Evolutionary conservation across 2,329 filamentous ascomycete genomes (phyloP), one percentile per base, ranked within the genome.

Genomic region (Monilinia laxa): DNA sequence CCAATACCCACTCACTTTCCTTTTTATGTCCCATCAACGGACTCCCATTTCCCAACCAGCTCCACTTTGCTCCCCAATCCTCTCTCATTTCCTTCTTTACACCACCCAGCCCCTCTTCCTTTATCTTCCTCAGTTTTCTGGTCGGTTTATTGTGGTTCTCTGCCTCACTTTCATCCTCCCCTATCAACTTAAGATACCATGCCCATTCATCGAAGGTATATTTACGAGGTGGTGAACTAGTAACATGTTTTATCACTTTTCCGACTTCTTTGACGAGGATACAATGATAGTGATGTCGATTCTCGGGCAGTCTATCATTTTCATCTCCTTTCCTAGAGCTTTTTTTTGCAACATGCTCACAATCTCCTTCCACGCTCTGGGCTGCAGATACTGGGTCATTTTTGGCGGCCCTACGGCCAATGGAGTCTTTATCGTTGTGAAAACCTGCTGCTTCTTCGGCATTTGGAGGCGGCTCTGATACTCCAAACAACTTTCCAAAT

Each of bases 141-240:
- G 58, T 28, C 14, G 74, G 68, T 35, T 78, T 80, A n/a, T 80
- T 76, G 72, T 88, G 86, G 23, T 78, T 82, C 7, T 79, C 76
- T 2, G 83, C 78, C 70, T 80, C 80, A 65, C 77, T 78, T 73
- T 88, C 85, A 74, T 88, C 85, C 73, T 88, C 85, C 57, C 86
- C 86, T n/a, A 96, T 90, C 42, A 97, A 82, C 28, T 86, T 85
- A 10, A 93, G 88, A 72, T 92, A 95, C 80, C 91, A 91, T 0
- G 90, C 90, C 93, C 93, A 96, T 75, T 96, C 90, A 71, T 93
- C 87, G 70, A 93, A 97, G 0, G 81, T 82, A 76, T 97, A 97
- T 64, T 83, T 84, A 65, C 87, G 87, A 0, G 83, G 81, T 2
- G 85, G 82, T 5, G 82, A 77, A 55, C 80, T 77, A 23, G 85